Evolutionary conservation across 768 basidiomycete species (phyloP), one percentile per base, ranked within the genome.

Genomic region (Phanerodontia chrysosporium): DNA sequence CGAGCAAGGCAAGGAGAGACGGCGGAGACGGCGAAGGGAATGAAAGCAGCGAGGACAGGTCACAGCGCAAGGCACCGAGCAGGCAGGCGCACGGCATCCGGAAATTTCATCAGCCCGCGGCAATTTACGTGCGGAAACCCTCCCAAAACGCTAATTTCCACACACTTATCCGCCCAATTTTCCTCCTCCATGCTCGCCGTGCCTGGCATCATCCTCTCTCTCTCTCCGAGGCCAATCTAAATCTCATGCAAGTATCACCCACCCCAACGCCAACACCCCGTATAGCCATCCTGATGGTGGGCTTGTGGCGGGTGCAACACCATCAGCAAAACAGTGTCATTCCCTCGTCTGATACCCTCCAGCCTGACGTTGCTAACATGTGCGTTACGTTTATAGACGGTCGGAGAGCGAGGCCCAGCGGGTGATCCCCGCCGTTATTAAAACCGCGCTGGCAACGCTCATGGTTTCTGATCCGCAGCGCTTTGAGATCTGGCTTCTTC

Each of bases 1-100:
- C 42, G 27, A 24, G 56, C 58, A 55, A 28, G 30, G 62, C 45
- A 60, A 64, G 54, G 59, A 64, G 58, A 60, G 62, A 53, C 52
- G 45, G 54, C 30, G 49, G 54, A 32, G 62, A 58, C 32, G 54
- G 56, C 45, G 44, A 51, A 56, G 55, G 48, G 55, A 48, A 52
- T 48, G 58, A 62, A 27, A 45, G 52, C 53, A 52, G 44, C 49
- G 54, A 59, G 44, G 51, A 57, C 57, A 53, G 22, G 52, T 48
- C 48, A 57, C 49, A 46, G 62, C 27, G 48, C 55, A 53, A 54
- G 64, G 63, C 36, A 54, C 51, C 54, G 16, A 59, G 60, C 48
- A 51, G 36, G 30, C 52, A 42, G 27, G 52, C 52, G 52, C 52
- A 53, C 52, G 52, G 36, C 52, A 24, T 25, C 49, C 58, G 60